Conservation (phyloP, 768 basidiomycete species). For the Floccularia luteovirens region DNA sequence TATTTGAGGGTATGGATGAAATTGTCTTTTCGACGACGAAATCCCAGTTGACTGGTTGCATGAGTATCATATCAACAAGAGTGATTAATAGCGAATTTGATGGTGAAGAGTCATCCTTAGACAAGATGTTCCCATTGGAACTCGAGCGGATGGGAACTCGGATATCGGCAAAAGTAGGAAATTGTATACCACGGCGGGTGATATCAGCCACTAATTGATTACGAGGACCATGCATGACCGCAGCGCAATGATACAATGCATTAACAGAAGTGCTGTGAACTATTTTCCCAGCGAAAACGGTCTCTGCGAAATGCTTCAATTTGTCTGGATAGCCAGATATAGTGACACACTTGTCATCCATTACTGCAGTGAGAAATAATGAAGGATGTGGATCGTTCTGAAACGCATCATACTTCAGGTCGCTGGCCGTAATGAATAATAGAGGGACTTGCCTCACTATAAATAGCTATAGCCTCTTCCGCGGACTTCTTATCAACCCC, state of each 20-base stretch:
- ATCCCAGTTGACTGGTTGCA: constrained; percentile 48
- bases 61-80: constrained; percentile 42
- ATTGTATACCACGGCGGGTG: constrained; percentile 32
- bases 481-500: constrained; percentile 15
- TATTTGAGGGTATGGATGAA: constrained; percentile 11
- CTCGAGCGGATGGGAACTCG: constrained; percentile 40
- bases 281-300: constrained; percentile 21
- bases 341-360: constrained; percentile 39
- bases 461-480: constrained; percentile 12
- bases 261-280: constrained; percentile 38
- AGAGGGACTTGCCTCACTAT: constrained; percentile 15
- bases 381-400: constrained; percentile 9
- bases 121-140: constrained; percentile 28
- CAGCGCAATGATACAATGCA: constrained; percentile 44
- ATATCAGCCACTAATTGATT: constrained; percentile 37
- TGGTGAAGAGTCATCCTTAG: constrained; percentile 9
- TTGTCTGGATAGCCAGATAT: constrained; percentile 51
- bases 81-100: constrained; percentile 29
- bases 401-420: constrained; percentile 5
- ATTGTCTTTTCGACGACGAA: constrained; percentile 23
- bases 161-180: constrained; percentile 42
- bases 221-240: constrained; percentile 22
- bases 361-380: constrained; percentile 43
- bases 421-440: neutral
- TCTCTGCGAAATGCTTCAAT: constrained; percentile 32